These are phyloP conservation scores for Hemileccinum impolitum DNA, from an alignment of 768 basidiomycete species.

Conservation along the genomic window DNA sequence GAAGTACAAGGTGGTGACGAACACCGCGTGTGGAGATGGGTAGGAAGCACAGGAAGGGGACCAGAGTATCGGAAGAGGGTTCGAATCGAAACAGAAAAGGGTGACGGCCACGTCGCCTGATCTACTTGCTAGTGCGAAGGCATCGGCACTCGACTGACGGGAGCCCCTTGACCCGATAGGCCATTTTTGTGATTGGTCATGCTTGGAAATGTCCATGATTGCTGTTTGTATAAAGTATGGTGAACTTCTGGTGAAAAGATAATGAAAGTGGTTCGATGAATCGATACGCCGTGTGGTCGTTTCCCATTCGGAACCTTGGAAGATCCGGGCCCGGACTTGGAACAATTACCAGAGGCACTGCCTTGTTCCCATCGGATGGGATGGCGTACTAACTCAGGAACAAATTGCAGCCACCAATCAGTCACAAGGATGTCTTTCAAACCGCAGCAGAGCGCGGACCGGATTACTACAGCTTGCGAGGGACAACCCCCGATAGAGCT, in stretches of 20 bases:
- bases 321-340: slow-evolving; percentile 31
- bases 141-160: slow-evolving; percentile 16
- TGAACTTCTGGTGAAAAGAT: slow-evolving; percentile 22
- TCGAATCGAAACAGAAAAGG: slow-evolving; percentile 25
- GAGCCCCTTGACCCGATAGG: slow-evolving; percentile 24
- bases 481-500: slow-evolving; percentile 24
- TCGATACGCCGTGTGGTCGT: slow-evolving; percentile 17
- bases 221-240: slow-evolving; percentile 15
- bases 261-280: slow-evolving; percentile 29
- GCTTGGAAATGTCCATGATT: slow-evolving; percentile 18
- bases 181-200: slow-evolving; percentile 10
- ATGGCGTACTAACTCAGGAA: slow-evolving; percentile 25
- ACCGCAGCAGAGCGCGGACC: slow-evolving; percentile 22
- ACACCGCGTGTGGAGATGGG: slow-evolving; percentile 89
- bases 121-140: slow-evolving; percentile 8
- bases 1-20: slow-evolving; percentile 86
- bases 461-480: slow-evolving; percentile 13
- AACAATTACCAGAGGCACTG: slow-evolving; percentile 31
- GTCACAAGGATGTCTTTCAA: slow-evolving; percentile 18
- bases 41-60: slow-evolving; percentile 49
- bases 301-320: slow-evolving; percentile 28
- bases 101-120: slow-evolving; percentile 24
- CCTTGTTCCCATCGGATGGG: slow-evolving; percentile 20
- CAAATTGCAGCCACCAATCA: slow-evolving; percentile 25
- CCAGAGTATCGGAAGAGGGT: slow-evolving; percentile 35